Base-by-base conservation (phyloP, 2,329 filamentous ascomycete species). In the Aspergillus quadricinctus region DNA sequence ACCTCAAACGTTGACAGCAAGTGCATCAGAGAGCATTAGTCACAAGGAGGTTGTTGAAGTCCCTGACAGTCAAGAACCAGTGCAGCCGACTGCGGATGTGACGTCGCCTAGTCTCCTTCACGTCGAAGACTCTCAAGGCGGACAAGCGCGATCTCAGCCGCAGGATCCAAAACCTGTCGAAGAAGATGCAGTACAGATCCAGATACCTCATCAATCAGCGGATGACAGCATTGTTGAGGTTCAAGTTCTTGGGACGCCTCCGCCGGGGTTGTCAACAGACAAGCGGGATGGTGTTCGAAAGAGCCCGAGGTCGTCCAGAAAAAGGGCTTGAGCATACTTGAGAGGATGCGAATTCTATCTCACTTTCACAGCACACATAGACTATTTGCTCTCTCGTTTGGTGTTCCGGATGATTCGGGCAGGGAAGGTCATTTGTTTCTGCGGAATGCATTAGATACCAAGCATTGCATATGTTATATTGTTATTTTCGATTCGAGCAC, bases 61-160 rank as follows among this genome's bases (percentile, higher is more conserved):
- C 19, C 68, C 66, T 2, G 64, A 70, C 50, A 72, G 69, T 40
- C 69, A 72, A 55, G 66, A 71, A 29, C 55, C 49, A 41, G 49
- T 35, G 40, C 43, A 43, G 17, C 14, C 14, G 31, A 27, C 3
- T 1, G 40, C 11, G 40, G 2, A 23, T 43, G 19, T 11, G 3
- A 43, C n/a, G 10, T 43, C 40, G 21, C 40, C 8, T 23, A 4
- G 10, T 21, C n/a, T 43, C 21, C n/a, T 43, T 43, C n/a, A 14
- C 10, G 21, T 25, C 6, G 43, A 27, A 23, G 43, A 46, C 8
- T 23, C 14, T 19, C 51, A 35, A 29, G 28, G 17, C 27, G 9
- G 43, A 7, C 19, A 27, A 27, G 19, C 43, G 21, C 43, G 5
- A 23, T 14, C 11, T 14, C 21, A 17, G 43, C 43, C 4, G 6